Evolutionary conservation across 2,329 filamentous ascomycete genomes (phyloP), one percentile per base, ranked within the genome.

Genomic region (Microdochium trichocladiopsis): DNA sequence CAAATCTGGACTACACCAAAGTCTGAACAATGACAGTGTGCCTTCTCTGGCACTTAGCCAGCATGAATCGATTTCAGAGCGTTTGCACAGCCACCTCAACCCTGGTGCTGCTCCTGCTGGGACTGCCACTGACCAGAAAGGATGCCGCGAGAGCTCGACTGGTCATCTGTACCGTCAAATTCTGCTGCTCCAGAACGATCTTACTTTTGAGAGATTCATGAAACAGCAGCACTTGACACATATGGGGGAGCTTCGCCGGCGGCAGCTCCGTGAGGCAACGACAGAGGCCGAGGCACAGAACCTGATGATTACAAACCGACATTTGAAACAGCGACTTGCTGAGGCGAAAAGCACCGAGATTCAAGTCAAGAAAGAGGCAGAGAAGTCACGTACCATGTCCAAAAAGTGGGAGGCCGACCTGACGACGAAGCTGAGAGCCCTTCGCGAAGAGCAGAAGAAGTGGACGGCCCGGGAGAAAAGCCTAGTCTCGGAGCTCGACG

Each of bases 281-380:
- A 86, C 83, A 1, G 89, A 93, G 64, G 88, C 89, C 1, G 88
- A 94, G 63, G 90, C 87, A 2, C 88, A 93, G 58, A 90, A 91
- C 51, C 71, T 94, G 3, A 82, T 93, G 57, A 86, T 90, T 60
- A 84, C 80, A 18, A 93, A 92, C 63, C 83, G 87, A 18, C 83
- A 82, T 21, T 70, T 93, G 25, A 89, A 86, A 64, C 82, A 82
- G 51, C 85, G 87, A 51, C 77, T 90, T 9, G 83, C 87, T 52
- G 87, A 90, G 52, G 84, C 86, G 2, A 88, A 88, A 61, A 83
- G 85, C 58, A 73, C 80, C 2, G 87, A 89, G 65, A 74, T 81
- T 54, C 84, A 88, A 61, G 78, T 86, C 50, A 86, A 84, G 60
- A 87, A 83, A 57, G 88, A 92, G 60, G 84, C 82, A 0, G 82